These are phyloP conservation scores for Globisporangium ultimum DNA, from an alignment of 352 stramenopile species.

Conservation along the genomic window DNA sequence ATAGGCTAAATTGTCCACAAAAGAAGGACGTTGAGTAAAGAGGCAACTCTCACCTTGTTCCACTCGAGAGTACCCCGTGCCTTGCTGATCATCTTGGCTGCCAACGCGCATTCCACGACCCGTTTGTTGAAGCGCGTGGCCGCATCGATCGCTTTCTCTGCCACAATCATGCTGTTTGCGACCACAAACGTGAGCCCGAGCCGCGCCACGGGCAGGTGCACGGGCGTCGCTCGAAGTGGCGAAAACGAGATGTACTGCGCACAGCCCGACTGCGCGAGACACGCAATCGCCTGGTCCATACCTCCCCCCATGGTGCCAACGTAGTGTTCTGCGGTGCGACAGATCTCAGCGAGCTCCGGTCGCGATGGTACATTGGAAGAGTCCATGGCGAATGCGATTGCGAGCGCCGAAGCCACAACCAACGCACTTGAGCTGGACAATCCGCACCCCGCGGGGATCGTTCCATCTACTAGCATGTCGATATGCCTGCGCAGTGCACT, in stretches of 20 bases:
- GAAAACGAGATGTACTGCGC: constrained; percentile 68
- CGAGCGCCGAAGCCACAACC: constrained; percentile 65
- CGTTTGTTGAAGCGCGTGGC: constrained; percentile 71
- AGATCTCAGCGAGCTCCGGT: constrained; percentile 48
- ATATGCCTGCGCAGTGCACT: constrained; percentile 1
- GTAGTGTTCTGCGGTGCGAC: constrained; percentile 51
- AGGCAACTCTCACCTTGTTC: constrained; percentile 25
- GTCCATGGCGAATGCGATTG: constrained; percentile 5
- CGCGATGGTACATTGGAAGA: constrained; percentile 4
- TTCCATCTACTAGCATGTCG: constrained; percentile 57
- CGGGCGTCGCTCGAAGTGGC: constrained; percentile 23
- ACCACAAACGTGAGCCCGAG: constrained; percentile 61
- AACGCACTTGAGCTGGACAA: constrained; percentile 81
- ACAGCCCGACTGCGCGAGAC: constrained; percentile 38
- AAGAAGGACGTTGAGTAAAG: neutral
- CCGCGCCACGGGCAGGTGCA: constrained; percentile 25
- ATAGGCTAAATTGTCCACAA: no score
- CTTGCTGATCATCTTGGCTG: constrained; percentile 66
- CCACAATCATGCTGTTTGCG: constrained; percentile 61
- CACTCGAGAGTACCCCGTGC: constrained; percentile 29
- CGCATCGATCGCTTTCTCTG: constrained; percentile 75
- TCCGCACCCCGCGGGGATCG: constrained; percentile 61
- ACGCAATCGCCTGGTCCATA: constrained; percentile 82
- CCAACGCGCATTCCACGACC: constrained; percentile 73
- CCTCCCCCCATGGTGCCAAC: constrained; percentile 78